Evolutionary conservation across 2,329 filamentous ascomycete species (phyloP).

Genomic region (Fusarium cyanostomum): DNA sequence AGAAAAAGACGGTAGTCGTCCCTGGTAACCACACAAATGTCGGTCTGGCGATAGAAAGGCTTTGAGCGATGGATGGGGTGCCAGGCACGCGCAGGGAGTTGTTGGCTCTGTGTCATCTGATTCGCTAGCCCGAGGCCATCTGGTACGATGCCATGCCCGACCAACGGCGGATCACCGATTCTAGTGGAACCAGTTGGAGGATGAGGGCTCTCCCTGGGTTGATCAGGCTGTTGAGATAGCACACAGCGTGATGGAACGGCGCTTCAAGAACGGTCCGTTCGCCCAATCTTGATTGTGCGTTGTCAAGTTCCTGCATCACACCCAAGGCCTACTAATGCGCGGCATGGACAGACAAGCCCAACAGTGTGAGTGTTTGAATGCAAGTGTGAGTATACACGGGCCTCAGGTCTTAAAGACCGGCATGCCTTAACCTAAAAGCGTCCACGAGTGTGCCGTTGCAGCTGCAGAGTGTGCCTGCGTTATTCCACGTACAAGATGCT

Average conservation of each 20-base stretch:
- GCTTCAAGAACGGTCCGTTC: slow-evolving; percentile 27
- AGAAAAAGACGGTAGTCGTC: slow-evolving; percentile 17
- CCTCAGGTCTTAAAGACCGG: too few species aligned
- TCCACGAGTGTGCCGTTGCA: neutral
- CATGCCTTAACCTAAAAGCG: slow-evolving; percentile 3
- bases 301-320: slow-evolving; percentile 40
- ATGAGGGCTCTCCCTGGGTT: slow-evolving; percentile 21
- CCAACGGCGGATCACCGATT: slow-evolving; percentile 37
- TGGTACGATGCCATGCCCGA: slow-evolving; percentile 36
- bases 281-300: slow-evolving; percentile 40
- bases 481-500: slow-evolving; percentile 12
- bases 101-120: slow-evolving; percentile 28
- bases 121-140: slow-evolving; percentile 22
- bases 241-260: slow-evolving; percentile 14
- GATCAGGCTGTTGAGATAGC: slow-evolving; percentile 8
- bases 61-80: slow-evolving; percentile 29
- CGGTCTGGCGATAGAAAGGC: slow-evolving; percentile 36
- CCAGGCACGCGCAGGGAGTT: slow-evolving; percentile 29
- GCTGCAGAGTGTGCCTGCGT: slow-evolving; percentile 27
- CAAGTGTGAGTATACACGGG: neutral
- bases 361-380: slow-evolving; percentile 19
- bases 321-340: slow-evolving; percentile 15
- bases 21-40: slow-evolving; percentile 32
- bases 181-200: slow-evolving; percentile 36
- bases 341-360: slow-evolving; percentile 4